phyloP scores from a whole-genome alignment of 169 alveolate species.

The Eimeria necatrix region DNA sequence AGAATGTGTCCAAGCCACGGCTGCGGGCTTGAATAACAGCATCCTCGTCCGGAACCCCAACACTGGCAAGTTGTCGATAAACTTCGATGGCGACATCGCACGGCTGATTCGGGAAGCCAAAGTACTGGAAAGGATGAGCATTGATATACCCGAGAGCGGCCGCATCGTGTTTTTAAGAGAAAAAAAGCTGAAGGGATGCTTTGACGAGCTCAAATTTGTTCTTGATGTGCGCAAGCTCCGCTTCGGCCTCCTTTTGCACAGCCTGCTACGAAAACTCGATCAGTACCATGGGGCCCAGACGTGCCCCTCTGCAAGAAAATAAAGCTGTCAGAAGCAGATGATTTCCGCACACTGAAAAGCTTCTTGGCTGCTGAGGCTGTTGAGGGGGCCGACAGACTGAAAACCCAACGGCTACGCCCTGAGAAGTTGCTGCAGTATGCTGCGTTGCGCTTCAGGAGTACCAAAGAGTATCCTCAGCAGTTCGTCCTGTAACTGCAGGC shows the following conservation, averaged over 20 bases:
- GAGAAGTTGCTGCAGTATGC: neutral
- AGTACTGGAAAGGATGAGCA: conserved; percentile 95
- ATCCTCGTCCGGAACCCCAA: conserved; percentile 93
- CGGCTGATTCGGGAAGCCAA: conserved; percentile 97
- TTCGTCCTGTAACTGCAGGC: conserved; percentile 93
- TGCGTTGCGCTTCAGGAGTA: conserved; percentile 92
- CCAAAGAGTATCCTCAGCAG: conserved; percentile 93
- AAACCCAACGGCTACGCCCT: too few relatives aligned
- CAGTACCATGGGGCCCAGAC: too few relatives aligned
- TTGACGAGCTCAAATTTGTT: conserved; percentile 92
- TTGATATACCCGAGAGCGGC: conserved; percentile 97
- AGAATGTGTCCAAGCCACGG: conserved; percentile 94
- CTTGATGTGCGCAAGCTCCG: conserved; percentile 65
- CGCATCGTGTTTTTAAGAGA: conserved; percentile 95
- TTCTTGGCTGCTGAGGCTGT: too few relatives aligned
- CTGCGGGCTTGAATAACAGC: conserved; percentile 95
- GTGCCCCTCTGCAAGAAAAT: too few relatives aligned
- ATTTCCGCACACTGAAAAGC: too few relatives aligned
- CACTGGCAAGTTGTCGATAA: conserved; percentile 93
- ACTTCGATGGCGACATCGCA: conserved; percentile 94
- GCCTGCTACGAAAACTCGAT: too few relatives aligned
- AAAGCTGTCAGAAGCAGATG: too few relatives aligned
- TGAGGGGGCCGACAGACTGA: too few relatives aligned
- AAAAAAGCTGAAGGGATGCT: conserved; percentile 95
- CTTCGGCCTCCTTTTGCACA: neutral